A percentile compares a stretch with the other conserved stretches of the same genome.
phyloP scores from a whole-genome alignment of 495 filamentous ascomycete species.

The Tuber microsphaerosporum region DNA sequence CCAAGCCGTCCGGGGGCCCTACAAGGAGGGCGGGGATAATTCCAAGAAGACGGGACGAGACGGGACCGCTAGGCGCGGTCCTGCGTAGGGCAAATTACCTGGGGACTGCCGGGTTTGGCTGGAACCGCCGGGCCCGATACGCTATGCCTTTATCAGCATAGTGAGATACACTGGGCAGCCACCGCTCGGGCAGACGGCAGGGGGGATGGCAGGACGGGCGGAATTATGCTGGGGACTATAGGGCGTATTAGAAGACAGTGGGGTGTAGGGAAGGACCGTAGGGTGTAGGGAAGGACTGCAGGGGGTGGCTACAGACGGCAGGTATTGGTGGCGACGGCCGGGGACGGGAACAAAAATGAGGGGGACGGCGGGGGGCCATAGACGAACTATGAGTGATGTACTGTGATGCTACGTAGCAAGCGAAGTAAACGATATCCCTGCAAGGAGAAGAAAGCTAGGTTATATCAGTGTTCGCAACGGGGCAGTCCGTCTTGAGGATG shows the following conservation, averaged over 20 bases:
- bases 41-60: not conserved
- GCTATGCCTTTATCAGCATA: not conserved
- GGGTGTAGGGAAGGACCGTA: no score
- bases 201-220: not conserved
- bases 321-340: not conserved
- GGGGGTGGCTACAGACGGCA: not conserved
- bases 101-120: not conserved
- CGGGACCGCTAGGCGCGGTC: not conserved
- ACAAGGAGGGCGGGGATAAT: not conserved
- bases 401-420: no score
- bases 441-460: no score
- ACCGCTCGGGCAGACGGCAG: not conserved
- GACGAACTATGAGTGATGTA: no score
- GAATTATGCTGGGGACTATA: not conserved
- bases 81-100: not conserved
- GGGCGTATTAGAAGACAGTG: not conserved
- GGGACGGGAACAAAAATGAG: not conserved
- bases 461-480: no score
- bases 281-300: not conserved
- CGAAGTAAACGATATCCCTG: no score
- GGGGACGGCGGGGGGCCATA: not conserved
- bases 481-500: no score
- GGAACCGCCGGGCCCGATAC: not conserved
- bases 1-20: no score
- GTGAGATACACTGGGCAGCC: not conserved